Evolutionary conservation across 164 flowering plant species (phyloP).

Genomic region (Saururus chinensis): DNA sequence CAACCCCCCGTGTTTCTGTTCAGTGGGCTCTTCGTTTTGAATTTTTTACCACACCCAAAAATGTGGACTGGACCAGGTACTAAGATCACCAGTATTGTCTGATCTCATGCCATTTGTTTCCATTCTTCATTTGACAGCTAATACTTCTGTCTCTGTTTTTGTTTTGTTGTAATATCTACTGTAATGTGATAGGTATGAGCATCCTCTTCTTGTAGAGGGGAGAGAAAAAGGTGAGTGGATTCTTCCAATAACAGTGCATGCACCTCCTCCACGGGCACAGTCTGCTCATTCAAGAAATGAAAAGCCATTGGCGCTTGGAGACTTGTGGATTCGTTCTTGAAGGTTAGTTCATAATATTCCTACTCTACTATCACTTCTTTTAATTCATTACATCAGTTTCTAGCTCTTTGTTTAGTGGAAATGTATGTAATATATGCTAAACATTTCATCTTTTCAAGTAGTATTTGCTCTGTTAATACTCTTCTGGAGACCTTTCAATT

Average conservation of each 20-base stretch:
- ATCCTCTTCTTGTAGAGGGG: conserved; percentile 84
- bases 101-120: not conserved
- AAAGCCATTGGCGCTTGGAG: conserved; percentile 44
- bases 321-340: conserved; percentile 61
- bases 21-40: conserved; percentile 95
- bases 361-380: no score
- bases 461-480: no score
- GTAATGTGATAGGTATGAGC: conserved; percentile 56
- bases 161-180: conserved; percentile 1
- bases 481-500: no score
- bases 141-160: not conserved
- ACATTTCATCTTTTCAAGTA: no score
- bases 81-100: not conserved
- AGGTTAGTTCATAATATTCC: conserved; percentile 11
- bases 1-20: conserved; percentile 79
- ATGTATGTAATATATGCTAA: no score
- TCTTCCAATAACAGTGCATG: conserved; percentile 91
- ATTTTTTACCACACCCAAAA: conserved; percentile 81
- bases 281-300: conserved; percentile 33
- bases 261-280: conserved; percentile 59
- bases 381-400: no score
- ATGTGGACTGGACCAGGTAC: conserved; percentile 87
- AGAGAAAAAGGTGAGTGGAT: conserved; percentile 94
- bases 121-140: not conserved
- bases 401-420: no score